These are phyloP conservation scores for Penicillium sp. DNA, from an alignment of 2,329 filamentous ascomycete species.

Conservation along the genomic window DNA sequence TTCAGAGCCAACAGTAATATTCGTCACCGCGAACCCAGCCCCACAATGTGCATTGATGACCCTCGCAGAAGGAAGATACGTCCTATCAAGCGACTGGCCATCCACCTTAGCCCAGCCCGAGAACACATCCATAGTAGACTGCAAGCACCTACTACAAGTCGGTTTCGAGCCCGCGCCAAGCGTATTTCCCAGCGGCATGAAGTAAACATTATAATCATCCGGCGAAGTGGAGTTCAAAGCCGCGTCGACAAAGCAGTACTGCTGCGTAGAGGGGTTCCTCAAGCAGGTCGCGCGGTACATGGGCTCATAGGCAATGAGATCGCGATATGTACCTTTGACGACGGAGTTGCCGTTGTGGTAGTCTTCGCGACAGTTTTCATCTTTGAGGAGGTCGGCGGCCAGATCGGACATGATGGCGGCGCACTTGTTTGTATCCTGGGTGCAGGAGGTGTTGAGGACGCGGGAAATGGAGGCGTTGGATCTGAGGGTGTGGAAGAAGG, in stretches of 20 bases:
- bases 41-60: conserved; percentile 70
- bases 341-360: conserved; percentile 66
- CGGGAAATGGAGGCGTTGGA: conserved; percentile 72
- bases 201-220: conserved; percentile 80
- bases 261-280: conserved; percentile 62
- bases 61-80: conserved; percentile 71
- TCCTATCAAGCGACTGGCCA: conserved; percentile 65
- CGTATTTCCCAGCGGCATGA: conserved; percentile 73
- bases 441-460: conserved; percentile 77
- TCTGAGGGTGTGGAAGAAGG: conserved; percentile 78
- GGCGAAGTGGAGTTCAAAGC: conserved; percentile 73
- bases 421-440: conserved; percentile 67
- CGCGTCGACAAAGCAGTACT: conserved; percentile 81
- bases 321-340: conserved; percentile 73
- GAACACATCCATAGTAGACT: conserved; percentile 81
- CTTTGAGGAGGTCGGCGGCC: conserved; percentile 64
- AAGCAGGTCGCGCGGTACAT: conserved; percentile 82
- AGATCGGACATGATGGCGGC: conserved; percentile 63
- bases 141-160: conserved; percentile 73
- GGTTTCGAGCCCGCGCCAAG: conserved; percentile 70
- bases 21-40: conserved; percentile 54
- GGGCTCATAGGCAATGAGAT: conserved; percentile 74
- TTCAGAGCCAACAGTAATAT: conserved; percentile 37
- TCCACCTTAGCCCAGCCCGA: conserved; percentile 67
- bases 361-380: conserved; percentile 71